phyloP scores from a whole-genome alignment of 768 basidiomycete genomes.

The Macrolepiota dolichaula region DNA sequence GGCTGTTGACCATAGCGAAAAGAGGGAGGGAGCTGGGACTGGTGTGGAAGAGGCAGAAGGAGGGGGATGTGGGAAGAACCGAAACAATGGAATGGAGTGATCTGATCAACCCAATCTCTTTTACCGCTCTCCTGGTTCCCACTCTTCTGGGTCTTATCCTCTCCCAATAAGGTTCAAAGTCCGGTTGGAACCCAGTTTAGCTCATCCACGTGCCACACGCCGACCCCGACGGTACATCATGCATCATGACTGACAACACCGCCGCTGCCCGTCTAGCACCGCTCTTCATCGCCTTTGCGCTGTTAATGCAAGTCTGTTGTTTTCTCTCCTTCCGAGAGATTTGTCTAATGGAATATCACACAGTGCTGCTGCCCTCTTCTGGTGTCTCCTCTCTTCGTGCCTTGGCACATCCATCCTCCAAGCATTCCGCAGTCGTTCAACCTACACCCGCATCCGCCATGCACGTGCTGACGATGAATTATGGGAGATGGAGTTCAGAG shows the following conservation, averaged over 20 bases:
- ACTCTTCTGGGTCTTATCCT: constrained; percentile 14
- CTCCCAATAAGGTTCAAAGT: constrained; percentile 15
- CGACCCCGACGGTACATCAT: not conserved
- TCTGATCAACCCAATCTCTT: constrained; percentile 37
- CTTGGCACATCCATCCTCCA: constrained; percentile 48
- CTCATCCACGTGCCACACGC: not conserved
- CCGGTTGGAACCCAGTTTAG: constrained; percentile 19
- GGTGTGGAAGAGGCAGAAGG: constrained; percentile 23
- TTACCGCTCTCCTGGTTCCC: constrained; percentile 30
- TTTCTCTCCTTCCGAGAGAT: not conserved
- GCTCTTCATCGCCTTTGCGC: constrained; percentile 42
- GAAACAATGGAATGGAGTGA: constrained; percentile 34
- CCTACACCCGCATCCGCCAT: constrained; percentile 28
- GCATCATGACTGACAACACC: not conserved
- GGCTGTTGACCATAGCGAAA: constrained; percentile 31
- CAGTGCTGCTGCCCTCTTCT: constrained; percentile 43
- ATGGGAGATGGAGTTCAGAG: constrained; percentile 55
- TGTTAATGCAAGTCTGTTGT: constrained; percentile 40
- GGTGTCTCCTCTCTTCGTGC: constrained; percentile 71
- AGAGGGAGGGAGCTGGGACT: constrained; percentile 23
- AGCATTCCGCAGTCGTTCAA: constrained; percentile 34
- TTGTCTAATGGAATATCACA: not conserved
- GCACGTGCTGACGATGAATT: constrained; percentile 43
- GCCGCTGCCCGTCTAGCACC: constrained; percentile 25
- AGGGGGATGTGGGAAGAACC: constrained; percentile 30